A percentile compares a stretch with the other conserved stretches of the same genome.
Evolutionary conservation across 805 yeast species (phyloP).

Genomic region (Lipomyces yamanashiensis): DNA sequence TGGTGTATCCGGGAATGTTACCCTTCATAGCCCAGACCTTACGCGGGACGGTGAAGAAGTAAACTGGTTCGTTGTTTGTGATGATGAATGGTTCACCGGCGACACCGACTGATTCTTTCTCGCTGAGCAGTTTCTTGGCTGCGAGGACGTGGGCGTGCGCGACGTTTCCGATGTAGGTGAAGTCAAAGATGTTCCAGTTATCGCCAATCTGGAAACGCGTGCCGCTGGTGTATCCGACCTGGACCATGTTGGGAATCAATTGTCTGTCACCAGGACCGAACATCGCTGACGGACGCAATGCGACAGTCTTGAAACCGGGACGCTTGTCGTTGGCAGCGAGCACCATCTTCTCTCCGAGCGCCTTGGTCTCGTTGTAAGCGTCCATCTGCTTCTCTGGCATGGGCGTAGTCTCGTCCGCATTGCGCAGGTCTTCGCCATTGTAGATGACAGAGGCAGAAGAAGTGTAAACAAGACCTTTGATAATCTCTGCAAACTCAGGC

Average conservation of each 20-base stretch:
- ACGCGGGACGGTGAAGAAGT: slow-evolving; percentile 96
- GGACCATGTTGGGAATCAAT: slow-evolving; percentile 87
- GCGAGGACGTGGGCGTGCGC: slow-evolving; percentile 97
- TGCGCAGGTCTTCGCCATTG: slow-evolving; percentile 88
- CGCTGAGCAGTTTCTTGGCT: slow-evolving; percentile 66
- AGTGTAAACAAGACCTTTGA: slow-evolving; percentile 83
- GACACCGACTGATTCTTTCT: slow-evolving; percentile 47
- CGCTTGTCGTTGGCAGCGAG: slow-evolving; percentile 68
- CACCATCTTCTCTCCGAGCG: slow-evolving; percentile 75
- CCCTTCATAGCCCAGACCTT: slow-evolving; percentile 98
- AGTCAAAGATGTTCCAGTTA: slow-evolving; percentile 90
- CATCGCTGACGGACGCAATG: slow-evolving; percentile 95
- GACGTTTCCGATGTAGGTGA: slow-evolving; percentile 98
- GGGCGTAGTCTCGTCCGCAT: slow-evolving; percentile 95
- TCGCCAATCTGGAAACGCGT: slow-evolving; percentile 93
- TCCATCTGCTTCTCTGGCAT: slow-evolving; percentile 93
- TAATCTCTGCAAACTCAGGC: slow-evolving; percentile 35
- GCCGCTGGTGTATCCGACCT: slow-evolving; percentile 81
- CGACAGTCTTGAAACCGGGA: slow-evolving; percentile 66
- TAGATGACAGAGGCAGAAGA: slow-evolving; percentile 97
- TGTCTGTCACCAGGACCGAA: slow-evolving; percentile 98
- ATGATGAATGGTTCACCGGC: slow-evolving; percentile 89
- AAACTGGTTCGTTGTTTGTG: slow-evolving; percentile 92
- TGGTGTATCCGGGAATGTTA: slow-evolving; percentile 67
- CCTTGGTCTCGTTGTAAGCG: slow-evolving; percentile 90